Evolutionary conservation across 1,139 yeast species (phyloP), one percentile per base, ranked within the genome.

Genomic region (Hyphopichia khmerensis): DNA sequence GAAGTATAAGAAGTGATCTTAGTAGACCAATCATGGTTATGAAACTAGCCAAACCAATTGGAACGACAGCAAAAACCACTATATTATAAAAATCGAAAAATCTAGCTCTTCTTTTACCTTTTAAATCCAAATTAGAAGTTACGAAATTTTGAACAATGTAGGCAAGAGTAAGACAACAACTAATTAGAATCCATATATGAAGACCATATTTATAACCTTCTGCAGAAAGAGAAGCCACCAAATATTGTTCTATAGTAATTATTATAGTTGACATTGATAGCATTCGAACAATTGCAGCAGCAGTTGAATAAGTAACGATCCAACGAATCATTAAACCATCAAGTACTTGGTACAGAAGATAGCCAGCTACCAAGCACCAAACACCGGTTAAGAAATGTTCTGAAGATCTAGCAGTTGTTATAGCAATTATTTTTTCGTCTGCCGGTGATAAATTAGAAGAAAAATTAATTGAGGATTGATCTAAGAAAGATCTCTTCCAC

Each of bases 51-150:
- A 93, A 57, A 0, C 99, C 99, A 19, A 93, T 91, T 0, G 99
- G 99, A 5, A 93, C 96, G 41, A 93, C 98, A 1, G 98, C 97
- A 69, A 88, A 93, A 1, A 93, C 97, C 1, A 87, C 91, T 39
- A 93, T 87, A 52, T 87, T 89, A 62, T 90, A 87, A 45, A 84
- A 72, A 56, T 86, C 90, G 49, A 93, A 80, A 48, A 90, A 87
- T 42, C 91, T 66, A 36, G 78, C 75, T 27, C 73, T 58, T 43
- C 62, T 55, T 41, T 68, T 68, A 9, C 70, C 70, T 43, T 63
- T 61, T 36, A 86, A 67, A 42, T 86, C 87, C 46, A 91, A 62
- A 60, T 93, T 89, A 45, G 93, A 86, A 3, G 97, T 90, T 48
- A 90, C 84, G 60, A 90, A 93, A 60, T 86, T 90, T 63, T 93